A percentile compares a stretch with the other conserved stretches of the same genome.
Evolutionary conservation across 1,284 basidiomycete species (phyloP).

Genomic region (Ceratobasidium sp.): DNA sequence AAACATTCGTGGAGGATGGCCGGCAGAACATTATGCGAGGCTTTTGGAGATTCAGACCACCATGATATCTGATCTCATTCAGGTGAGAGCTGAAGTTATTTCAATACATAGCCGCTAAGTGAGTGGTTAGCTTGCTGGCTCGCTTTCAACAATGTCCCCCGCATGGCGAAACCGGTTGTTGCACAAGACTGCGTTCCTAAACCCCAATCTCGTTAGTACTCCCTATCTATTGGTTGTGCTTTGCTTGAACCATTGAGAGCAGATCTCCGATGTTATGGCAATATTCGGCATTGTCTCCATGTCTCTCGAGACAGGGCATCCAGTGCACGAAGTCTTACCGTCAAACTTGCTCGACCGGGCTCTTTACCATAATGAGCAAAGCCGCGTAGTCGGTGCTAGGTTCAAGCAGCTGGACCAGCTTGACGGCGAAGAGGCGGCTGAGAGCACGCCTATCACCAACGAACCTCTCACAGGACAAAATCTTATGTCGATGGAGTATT

Average conservation of each 20-base stretch:
- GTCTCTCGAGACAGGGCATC: constrained; percentile 61
- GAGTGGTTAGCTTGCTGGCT: constrained; percentile 55
- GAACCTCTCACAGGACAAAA: constrained; percentile 48
- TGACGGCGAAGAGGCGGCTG: constrained; percentile 43
- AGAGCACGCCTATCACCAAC: constrained; percentile 43
- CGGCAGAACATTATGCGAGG: constrained; percentile 60
- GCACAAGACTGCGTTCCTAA: constrained; percentile 59
- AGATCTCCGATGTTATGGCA: constrained; percentile 62
- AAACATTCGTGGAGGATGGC: constrained; percentile 63
- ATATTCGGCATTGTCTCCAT: constrained; percentile 61
- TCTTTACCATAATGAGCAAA: constrained; percentile 56
- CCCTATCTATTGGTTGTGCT: constrained; percentile 48
- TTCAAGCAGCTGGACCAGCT: constrained; percentile 34
- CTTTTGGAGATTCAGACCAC: constrained; percentile 58
- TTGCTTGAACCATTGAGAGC: constrained; percentile 39
- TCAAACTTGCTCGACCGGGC: constrained; percentile 59
- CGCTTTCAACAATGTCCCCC: constrained; percentile 57
- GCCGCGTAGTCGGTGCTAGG: constrained; percentile 5
- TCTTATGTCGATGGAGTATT: constrained; percentile 57
- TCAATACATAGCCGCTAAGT: constrained; percentile 16
- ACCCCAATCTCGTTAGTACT: constrained; percentile 60
- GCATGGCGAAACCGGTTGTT: constrained; percentile 56
- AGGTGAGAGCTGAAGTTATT: constrained; percentile 52
- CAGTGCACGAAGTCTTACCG: constrained; percentile 60
- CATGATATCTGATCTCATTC: constrained; percentile 58